phyloP scores from a whole-genome alignment of 148 eudicot genomes.

The Rhododendron vialii region DNA sequence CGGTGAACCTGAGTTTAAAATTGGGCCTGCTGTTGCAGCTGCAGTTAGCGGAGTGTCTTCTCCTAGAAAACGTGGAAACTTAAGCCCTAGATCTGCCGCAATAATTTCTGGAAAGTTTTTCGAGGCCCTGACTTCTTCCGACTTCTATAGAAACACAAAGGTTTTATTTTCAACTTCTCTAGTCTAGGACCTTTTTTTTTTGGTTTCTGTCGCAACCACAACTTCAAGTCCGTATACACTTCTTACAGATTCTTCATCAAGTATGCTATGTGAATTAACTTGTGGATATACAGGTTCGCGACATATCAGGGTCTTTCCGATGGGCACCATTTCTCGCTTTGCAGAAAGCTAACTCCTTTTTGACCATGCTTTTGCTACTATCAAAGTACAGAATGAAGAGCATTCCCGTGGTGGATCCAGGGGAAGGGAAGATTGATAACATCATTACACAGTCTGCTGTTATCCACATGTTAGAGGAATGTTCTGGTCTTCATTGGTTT shows the following conservation, averaged over 20 bases:
- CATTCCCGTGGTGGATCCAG: constrained; percentile 75
- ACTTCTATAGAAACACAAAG: constrained; percentile 80
- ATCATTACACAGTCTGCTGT: constrained; percentile 90
- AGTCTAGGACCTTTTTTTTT: neutral
- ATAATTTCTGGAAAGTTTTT: constrained; percentile 79
- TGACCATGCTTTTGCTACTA: constrained; percentile 79
- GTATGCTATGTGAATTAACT: neutral
- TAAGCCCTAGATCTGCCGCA: constrained; percentile 72
- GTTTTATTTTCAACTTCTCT: constrained; percentile 22
- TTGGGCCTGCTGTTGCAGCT: constrained; percentile 44
- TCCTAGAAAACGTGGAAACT: constrained; percentile 39
- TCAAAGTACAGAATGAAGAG: constrained; percentile 98
- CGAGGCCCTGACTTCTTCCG: constrained; percentile 76
- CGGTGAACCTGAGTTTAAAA: constrained; percentile 18
- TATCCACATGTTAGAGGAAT: constrained; percentile 92
- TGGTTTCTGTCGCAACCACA: neutral
- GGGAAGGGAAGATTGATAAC: constrained; percentile 69
- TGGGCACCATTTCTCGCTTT: constrained; percentile 99
- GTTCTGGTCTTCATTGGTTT: constrained; percentile 92
- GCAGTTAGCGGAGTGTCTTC: constrained; percentile 51
- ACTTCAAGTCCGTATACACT: neutral
- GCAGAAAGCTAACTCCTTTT: constrained; percentile 78
- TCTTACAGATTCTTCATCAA: neutral
- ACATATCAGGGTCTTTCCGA: constrained; percentile 83
- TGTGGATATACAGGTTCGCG: constrained; percentile 54